Evolutionary conservation across 73 alveolate genomes (phyloP), one percentile per base, ranked within the genome.

Genomic region (Effrenium voratum): DNA sequence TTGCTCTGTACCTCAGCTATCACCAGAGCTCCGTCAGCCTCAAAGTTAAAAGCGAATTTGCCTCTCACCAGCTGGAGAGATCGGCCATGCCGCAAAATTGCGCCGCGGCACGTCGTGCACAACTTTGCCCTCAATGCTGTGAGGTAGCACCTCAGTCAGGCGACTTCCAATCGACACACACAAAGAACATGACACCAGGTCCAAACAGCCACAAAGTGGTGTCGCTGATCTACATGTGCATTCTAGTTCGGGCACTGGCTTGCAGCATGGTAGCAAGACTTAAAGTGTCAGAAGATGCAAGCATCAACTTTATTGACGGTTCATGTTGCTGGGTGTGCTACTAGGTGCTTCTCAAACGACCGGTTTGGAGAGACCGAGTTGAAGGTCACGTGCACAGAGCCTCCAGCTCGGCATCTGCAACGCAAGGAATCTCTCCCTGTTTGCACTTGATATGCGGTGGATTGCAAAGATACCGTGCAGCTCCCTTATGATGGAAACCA

Each of bases 311-410:
- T 34, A 16, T 19, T 68, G 80, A 40, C 0, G 32, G 26, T 28
- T 34, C 43, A 68, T 8, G 26, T 28, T 34, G 57, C 52, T 76
- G 60, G 41, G 82, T 36, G 32, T 8, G 32, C 19, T 5, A 34
- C 94, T 36, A 88, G 77, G 43, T 88, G 95, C 30, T 88, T 88
- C 72, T 63, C 95, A 40, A 88, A 88, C 49, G 52, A 40, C 13
- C 85, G 84, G 36, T 38, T 88, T 13, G 95, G 95, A 12, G 95
- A 88, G 38, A 88, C 49, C 52, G 95, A 60, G 36, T 28, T 88
- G 73, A 88, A 88, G 73, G 66, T 32, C 59, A 88, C 85, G 45
- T 66, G 95, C 36, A 88, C 85, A 8, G 95, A 88, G 30, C 95
- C 95, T 88, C 50, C 70, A 19, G 66, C 66, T 52, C 28, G 66